These are phyloP conservation scores for Ramalina peruviana DNA, from an alignment of 495 filamentous ascomycete genomes.

Conservation along the genomic window DNA sequence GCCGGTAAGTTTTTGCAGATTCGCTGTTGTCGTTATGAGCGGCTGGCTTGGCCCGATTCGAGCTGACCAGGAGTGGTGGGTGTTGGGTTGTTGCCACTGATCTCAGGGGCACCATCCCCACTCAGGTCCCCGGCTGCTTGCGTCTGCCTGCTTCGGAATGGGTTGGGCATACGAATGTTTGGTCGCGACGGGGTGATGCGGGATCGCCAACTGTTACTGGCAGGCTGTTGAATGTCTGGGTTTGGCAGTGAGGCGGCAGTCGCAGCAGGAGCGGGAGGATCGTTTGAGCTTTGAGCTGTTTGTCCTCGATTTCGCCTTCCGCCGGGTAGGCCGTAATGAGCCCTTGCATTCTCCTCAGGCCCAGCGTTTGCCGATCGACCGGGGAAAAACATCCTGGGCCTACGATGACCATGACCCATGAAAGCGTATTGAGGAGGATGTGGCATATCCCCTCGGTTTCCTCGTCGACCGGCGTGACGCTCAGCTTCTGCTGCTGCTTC, in stretches of 20 bases:
- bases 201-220: not conserved
- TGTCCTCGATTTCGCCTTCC: not conserved
- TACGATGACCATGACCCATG: conserved; percentile 15
- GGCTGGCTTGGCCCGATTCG: conserved; percentile 12
- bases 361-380: conserved; percentile 15
- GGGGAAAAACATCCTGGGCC: conserved; percentile 17
- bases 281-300: no score
- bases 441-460: conserved; percentile 12
- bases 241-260: not conserved
- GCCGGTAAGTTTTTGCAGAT: not conserved
- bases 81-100: not conserved
- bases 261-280: not conserved
- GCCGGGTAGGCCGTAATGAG: conserved; percentile 15
- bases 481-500: conserved; percentile 24
- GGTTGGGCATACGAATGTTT: conserved; percentile 4
- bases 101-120: conserved; percentile 8
- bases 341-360: conserved; percentile 6
- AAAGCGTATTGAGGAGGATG: conserved; percentile 19
- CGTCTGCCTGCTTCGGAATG: conserved; percentile 9
- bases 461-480: conserved; percentile 19
- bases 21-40: not conserved
- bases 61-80: conserved; percentile 11
- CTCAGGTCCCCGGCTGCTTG: not conserved
- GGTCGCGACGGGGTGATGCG: conserved; percentile 2
- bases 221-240: not conserved